phyloP scores from a whole-genome alignment of 176 grass and related monocot species.

The Eleusine coracana region DNA sequence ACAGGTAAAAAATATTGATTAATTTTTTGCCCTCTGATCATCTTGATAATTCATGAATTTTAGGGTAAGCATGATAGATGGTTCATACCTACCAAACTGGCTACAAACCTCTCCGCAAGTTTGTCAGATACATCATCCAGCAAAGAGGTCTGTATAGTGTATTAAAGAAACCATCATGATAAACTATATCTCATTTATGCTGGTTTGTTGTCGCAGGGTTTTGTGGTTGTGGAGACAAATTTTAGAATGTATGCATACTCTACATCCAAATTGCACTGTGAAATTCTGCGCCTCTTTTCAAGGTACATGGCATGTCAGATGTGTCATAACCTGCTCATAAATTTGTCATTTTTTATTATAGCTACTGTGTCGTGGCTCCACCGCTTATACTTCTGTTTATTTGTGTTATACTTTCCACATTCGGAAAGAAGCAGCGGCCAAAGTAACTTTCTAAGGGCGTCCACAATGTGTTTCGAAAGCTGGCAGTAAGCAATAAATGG shows the following conservation, averaged over 20 bases:
- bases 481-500: no score
- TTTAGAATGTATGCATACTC: constrained; percentile 95
- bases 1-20: constrained; percentile 49
- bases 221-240: constrained; percentile 97
- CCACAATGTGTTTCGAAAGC: no score
- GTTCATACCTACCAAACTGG: constrained; percentile 97
- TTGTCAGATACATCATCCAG: constrained; percentile 74
- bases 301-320: constrained; percentile 56
- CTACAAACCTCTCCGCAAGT: constrained; percentile 85
- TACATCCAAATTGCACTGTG: constrained; percentile 80
- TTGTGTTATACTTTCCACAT: background rate
- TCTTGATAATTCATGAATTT: constrained; percentile 23
- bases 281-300: constrained; percentile 94
- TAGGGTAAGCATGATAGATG: constrained; percentile 84
- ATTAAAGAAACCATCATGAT: background rate
- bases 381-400: constrained; percentile 15
- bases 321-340: constrained; percentile 25
- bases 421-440: no score
- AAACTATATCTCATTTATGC: background rate
- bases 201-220: constrained; percentile 63
- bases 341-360: background rate
- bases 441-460: no score
- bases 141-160: constrained; percentile 65
- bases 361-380: background rate
- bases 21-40: background rate